Conservation (phyloP, 2,329 filamentous ascomycete genomes). For the Penicillium hesseltinei region DNA sequence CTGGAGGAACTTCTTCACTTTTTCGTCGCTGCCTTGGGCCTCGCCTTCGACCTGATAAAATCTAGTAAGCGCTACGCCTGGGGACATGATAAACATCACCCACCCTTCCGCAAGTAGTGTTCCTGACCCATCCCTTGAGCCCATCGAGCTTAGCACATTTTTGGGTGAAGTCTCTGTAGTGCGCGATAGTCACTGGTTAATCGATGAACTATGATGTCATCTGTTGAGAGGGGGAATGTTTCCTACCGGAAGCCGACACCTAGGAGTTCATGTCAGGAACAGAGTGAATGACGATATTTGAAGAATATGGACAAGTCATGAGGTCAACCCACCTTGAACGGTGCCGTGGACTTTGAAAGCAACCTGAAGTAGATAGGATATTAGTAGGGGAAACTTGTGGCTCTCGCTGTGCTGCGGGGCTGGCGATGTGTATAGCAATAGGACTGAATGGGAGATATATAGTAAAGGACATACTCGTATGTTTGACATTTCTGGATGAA, state of each 20-base stretch:
- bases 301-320: not conserved
- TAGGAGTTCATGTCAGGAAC: constrained; percentile 12
- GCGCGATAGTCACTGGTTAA: not conserved
- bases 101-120: constrained; percentile 48
- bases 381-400: constrained; percentile 7
- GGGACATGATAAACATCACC: constrained; percentile 11
- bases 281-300: not conserved
- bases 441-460: not conserved
- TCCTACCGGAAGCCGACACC: constrained; percentile 37
- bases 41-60: constrained; percentile 75
- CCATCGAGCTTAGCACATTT: constrained; percentile 43
- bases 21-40: constrained; percentile 70
- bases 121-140: constrained; percentile 51
- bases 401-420: not conserved
- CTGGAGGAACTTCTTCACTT: constrained; percentile 68
- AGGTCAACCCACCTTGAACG: constrained; percentile 61
- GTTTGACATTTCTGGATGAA: constrained; percentile 19
- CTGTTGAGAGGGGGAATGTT: not conserved
- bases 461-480: constrained; percentile 14
- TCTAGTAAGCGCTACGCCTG: not conserved
- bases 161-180: constrained; percentile 43
- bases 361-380: constrained; percentile 25
- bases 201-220: constrained; percentile 21
- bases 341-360: constrained; percentile 59
- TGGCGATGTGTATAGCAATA: not conserved